A percentile compares a stretch with the other conserved stretches of the same genome.
Conservation (phyloP, 2,329 filamentous ascomycete species). For the Phyllosticta citribraziliensis region DNA sequence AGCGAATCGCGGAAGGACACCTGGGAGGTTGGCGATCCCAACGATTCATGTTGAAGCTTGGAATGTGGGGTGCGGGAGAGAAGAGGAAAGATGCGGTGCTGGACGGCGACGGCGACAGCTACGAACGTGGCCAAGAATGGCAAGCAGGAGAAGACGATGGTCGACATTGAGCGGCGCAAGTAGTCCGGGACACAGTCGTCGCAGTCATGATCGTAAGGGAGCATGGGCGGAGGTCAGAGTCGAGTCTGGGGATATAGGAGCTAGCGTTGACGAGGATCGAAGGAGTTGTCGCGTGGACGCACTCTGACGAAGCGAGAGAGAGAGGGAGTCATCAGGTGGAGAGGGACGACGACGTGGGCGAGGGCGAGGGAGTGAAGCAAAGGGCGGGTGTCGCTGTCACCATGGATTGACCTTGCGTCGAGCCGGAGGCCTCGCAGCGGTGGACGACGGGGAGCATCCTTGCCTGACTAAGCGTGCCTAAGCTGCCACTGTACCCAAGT, state of each 20-base stretch:
- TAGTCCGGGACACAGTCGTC: conserved; percentile 49
- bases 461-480: neutral
- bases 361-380: neutral
- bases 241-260: neutral
- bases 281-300: neutral
- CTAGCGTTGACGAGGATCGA: neutral
- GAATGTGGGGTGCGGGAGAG: conserved; percentile 22
- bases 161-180: conserved; percentile 32
- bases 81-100: neutral
- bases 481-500: too few species aligned
- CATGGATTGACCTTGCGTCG: conserved; percentile 5
- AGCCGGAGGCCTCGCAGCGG: neutral
- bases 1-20: conserved; percentile 12
- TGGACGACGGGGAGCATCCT: neutral
- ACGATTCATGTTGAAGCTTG: conserved; percentile 49
- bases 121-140: conserved; percentile 66
- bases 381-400: neutral
- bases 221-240: conserved; percentile 17
- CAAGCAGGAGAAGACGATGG: conserved; percentile 49
- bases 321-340: neutral
- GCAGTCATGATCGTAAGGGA: conserved; percentile 38
- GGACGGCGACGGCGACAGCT: conserved; percentile 47
- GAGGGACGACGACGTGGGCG: neutral
- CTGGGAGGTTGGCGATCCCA: conserved; percentile 46
- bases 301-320: neutral